Conservation (phyloP, 306 rosid species). For the Dalbergia cochinchinensis region DNA sequence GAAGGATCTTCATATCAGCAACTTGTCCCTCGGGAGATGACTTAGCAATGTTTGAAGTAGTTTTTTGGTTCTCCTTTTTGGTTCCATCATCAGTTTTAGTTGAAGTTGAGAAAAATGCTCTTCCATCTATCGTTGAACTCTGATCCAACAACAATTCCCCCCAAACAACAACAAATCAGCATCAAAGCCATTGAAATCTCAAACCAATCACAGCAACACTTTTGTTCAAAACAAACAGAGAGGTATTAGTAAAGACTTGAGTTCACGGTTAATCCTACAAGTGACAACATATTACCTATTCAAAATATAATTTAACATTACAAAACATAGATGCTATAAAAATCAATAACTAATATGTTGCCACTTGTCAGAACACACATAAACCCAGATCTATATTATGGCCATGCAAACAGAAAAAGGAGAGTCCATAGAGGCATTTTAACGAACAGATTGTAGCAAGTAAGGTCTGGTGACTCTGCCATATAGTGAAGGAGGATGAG, state of each 20-base stretch:
- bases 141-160: conserved; percentile 34
- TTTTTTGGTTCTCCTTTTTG: conserved; percentile 40
- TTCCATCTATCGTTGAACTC: conserved; percentile 52
- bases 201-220: conserved; percentile 5
- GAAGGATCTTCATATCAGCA: conserved; percentile 68
- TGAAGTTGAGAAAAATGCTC: conserved; percentile 56
- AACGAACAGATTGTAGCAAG: conserved; percentile 50
- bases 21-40: conserved; percentile 40
- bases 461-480: conserved; percentile 47
- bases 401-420: no score
- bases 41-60: conserved; percentile 39
- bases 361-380: no score
- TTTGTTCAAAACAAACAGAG: background rate
- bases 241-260: no score
- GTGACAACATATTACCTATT: no score
- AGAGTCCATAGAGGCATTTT: conserved; percentile 19
- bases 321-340: no score
- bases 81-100: conserved; percentile 52
- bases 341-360: no score
- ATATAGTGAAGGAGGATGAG: conserved; percentile 1
- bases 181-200: conserved; percentile 38
- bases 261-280: no score
- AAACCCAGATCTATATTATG: no score
- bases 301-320: no score
- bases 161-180: conserved; percentile 10